Base-by-base conservation (phyloP, 2,329 filamentous ascomycete genomes). In the Colletotrichum abscissum region DNA sequence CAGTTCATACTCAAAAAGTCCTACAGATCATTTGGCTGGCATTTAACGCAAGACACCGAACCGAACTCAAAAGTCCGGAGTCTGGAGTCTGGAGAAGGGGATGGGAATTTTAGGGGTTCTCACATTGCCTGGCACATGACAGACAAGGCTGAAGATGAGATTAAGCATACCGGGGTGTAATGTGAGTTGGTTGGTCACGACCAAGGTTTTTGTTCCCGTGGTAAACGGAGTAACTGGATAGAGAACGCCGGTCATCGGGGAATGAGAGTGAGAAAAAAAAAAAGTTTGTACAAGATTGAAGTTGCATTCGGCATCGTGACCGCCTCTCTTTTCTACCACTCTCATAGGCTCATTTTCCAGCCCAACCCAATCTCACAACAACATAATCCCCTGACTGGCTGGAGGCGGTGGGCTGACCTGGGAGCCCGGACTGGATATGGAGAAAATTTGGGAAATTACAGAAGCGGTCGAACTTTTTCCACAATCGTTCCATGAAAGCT, bases 401-500 rank as follows among this genome's bases (percentile, higher is more conserved):
- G 58, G 35, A n/a, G 22, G 22, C 30, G 30, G 56, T 59, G n/a
- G 42, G 42, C 30, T 33, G 28, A 58, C 56, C 7, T n/a, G 56
- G 56, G 42, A 46, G 42, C 52, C 63, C 28, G 52, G 52, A 35
- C 52, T 65, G 63, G 28, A 28, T 5, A 42, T 52, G 54, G 38
- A 28, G 49, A 63, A 26, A 22, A 14, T 33, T 49, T 63, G 58
- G 42, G 30, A 46, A 54, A 63, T 72, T 65, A 22, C 42, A 46
- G 63, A 62, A 55, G 62, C 54, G 62, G 62, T 57, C 30, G n/a
- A 57, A 33, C 26, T 24, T 33, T 54, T 56, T 72, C 46, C 33
- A 59, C 33, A 59, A 68, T 33, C 38, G 14, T 73, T 73, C 71
- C 52, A 73, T 57, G 67, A 73, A 62, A 73, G 62, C 67, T 73